Evolutionary conservation across 495 filamentous ascomycete genomes (phyloP).

Genomic region (Zalerion maritima): DNA sequence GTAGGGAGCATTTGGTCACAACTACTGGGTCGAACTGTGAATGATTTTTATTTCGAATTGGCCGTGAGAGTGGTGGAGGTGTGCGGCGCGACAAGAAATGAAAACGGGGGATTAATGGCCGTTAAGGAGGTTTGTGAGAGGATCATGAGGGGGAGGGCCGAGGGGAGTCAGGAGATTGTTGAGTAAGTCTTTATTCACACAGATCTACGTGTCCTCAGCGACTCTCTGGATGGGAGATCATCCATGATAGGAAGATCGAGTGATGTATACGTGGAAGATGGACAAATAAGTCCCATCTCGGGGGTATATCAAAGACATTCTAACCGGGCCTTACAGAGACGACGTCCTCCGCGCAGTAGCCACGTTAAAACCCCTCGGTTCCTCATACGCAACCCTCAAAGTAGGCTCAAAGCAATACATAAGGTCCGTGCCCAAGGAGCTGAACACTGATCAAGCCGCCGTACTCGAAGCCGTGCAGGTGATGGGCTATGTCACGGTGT

Average conservation of each 20-base stretch:
- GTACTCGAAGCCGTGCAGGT: slow-evolving; percentile 80
- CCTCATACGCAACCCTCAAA: slow-evolving; percentile 65
- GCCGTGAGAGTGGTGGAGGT: slow-evolving; percentile 89
- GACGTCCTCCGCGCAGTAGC: slow-evolving; percentile 84
- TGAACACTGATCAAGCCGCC: slow-evolving; percentile 85
- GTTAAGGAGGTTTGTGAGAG: slow-evolving; percentile 65
- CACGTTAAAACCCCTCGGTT: slow-evolving; percentile 75
- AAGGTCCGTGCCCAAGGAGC: slow-evolving; percentile 84
- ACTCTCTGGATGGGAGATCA: too few species aligned
- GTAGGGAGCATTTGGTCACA: slow-evolving; percentile 76
- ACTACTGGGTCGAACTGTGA: slow-evolving; percentile 76
- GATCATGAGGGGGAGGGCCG: slow-evolving; percentile 56
- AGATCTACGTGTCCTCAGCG: not conserved
- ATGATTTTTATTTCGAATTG: slow-evolving; percentile 97
- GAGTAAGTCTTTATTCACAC: slow-evolving; percentile 22
- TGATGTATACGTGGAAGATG: too few species aligned
- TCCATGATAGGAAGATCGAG: too few species aligned
- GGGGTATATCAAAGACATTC: slow-evolving; percentile 1
- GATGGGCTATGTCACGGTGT: slow-evolving; percentile 75
- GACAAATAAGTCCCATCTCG: too few species aligned
- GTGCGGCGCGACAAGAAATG: slow-evolving; percentile 69
- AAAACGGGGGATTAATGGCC: slow-evolving; percentile 85
- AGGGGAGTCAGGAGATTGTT: slow-evolving; percentile 60
- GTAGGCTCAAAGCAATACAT: slow-evolving; percentile 80
- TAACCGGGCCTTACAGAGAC: slow-evolving; percentile 37